Evolutionary conservation across 768 basidiomycete genomes (phyloP).

Genomic region (Polyporus arcularius): DNA sequence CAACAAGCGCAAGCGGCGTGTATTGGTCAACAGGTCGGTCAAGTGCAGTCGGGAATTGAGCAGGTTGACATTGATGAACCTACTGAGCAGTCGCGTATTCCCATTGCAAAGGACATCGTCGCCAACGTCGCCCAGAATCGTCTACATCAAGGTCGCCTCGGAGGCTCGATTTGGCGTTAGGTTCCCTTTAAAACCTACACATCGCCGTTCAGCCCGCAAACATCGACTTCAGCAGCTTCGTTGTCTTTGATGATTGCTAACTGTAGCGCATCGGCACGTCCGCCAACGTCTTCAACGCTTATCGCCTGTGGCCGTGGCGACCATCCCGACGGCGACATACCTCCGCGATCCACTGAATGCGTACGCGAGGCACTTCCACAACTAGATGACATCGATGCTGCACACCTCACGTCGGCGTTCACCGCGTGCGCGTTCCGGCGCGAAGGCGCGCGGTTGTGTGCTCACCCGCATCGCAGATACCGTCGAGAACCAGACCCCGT

Average conservation of each 20-base stretch:
- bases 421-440: conserved; percentile 74
- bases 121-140: conserved; percentile 46
- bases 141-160: conserved; percentile 45
- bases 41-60: conserved; percentile 40
- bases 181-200: conserved; percentile 19
- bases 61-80: conserved; percentile 52
- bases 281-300: conserved; percentile 53
- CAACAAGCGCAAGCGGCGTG: conserved; percentile 40
- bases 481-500: conserved; percentile 45
- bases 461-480: conserved; percentile 63
- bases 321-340: conserved; percentile 70
- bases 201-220: conserved; percentile 33
- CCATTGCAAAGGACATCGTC: conserved; percentile 48
- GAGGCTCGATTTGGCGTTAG: conserved; percentile 17
- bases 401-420: conserved; percentile 72
- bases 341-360: conserved; percentile 80
- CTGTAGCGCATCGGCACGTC: conserved; percentile 44
- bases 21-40: conserved; percentile 34
- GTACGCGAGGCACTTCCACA: conserved; percentile 65
- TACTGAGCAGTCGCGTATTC: conserved; percentile 46
- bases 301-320: conserved; percentile 62
- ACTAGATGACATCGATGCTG: conserved; percentile 69
- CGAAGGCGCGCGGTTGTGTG: conserved; percentile 61
- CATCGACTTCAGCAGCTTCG: conserved; percentile 29
- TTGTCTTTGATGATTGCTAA: conserved; percentile 36